Evolutionary conservation across 106 monocot species (phyloP), one percentile per base, ranked within the genome.

Genomic region (Platanthera guangdongensis): DNA sequence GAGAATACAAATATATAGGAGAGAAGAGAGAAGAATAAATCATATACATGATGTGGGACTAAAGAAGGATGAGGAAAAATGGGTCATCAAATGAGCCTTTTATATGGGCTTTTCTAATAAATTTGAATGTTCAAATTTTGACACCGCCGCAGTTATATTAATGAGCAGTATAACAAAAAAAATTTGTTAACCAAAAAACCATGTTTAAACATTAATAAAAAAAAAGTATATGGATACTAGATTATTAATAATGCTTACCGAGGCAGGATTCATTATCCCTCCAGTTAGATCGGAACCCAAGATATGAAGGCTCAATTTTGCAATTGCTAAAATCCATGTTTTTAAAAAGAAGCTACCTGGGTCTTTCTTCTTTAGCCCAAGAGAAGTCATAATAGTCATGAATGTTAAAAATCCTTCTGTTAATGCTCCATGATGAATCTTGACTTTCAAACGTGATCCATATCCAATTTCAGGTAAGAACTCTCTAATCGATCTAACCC

Each of bases 201-300:
- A 55, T 15, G 2, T 19, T 60, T 10, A 73, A 52, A 73, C 39
- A 30, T 73, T 8, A 73, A 73, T 73, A 25, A 52, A 46, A 51
- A 51, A 73, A 21, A 73, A 47, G 1, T 21, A 52, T 21, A 51
- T 25, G 51, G 52, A 52, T 21, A 9, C 4, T 10, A 8, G 13
- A 73, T 5, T 21, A 52, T 18, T 52, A 55, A 32, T 8, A 39
- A 75, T 75, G 83, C 89, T 88, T 88, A 97, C 96, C 52, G 93
- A 91, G 74, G 96, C 96, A 76, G 96, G 96, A 78, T 97, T 97
- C 96, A 97, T 97, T 80, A 93, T 85, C 69, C 96, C 96, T 49
- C 96, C 96, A 76, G 93, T 97, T 55, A 97, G 76, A 84, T 97
- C 91, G 55, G 96, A 93, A 67, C 93, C 94, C 14, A 97, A 77